A percentile compares a stretch with the other conserved stretches of the same genome.
These are phyloP conservation scores for Esteya vermicola DNA, from an alignment of 2,329 filamentous ascomycete genomes.

Conservation along the genomic window DNA sequence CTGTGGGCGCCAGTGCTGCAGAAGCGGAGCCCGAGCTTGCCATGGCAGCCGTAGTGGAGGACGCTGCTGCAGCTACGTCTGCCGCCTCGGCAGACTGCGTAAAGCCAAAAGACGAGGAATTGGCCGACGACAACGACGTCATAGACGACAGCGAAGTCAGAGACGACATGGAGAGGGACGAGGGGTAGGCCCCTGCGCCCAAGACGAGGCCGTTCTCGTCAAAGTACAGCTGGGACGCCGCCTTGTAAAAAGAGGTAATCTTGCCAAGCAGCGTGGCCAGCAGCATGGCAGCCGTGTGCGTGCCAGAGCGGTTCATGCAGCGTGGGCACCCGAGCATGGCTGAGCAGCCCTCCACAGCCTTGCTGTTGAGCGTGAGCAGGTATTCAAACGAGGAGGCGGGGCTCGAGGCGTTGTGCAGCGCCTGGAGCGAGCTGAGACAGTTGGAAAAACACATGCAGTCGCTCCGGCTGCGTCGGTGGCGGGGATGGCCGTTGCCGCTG, in stretches of 20 bases:
- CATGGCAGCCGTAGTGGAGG: not conserved
- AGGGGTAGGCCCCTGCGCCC: no score
- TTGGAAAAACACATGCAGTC: slow-evolving; percentile 30
- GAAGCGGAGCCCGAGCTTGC: no score
- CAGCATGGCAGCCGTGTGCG: slow-evolving; percentile 31
- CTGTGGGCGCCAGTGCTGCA: no score
- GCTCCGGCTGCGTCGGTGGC: not conserved
- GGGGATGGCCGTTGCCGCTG: not conserved
- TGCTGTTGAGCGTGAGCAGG: slow-evolving; percentile 29
- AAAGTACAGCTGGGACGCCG: slow-evolving; percentile 24
- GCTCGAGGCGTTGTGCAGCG: slow-evolving; percentile 28
- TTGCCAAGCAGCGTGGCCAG: slow-evolving; percentile 34
- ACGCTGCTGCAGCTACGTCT: not conserved
- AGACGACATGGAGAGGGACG: no score
- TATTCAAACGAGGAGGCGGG: slow-evolving; percentile 23
- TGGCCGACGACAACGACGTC: no score
- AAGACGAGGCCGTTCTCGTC: slow-evolving; percentile 9
- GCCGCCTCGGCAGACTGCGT: not conserved
- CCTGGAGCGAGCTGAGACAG: slow-evolving; percentile 31
- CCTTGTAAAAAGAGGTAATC: slow-evolving; percentile 31
- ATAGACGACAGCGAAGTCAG: no score
- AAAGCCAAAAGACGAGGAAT: no score
- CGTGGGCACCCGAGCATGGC: slow-evolving; percentile 29
- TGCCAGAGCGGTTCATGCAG: slow-evolving; percentile 28
- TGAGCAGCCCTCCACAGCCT: slow-evolving; percentile 32